These are phyloP conservation scores for Lentinula guzmanii DNA, from an alignment of 768 basidiomycete species.

Conservation along the genomic window DNA sequence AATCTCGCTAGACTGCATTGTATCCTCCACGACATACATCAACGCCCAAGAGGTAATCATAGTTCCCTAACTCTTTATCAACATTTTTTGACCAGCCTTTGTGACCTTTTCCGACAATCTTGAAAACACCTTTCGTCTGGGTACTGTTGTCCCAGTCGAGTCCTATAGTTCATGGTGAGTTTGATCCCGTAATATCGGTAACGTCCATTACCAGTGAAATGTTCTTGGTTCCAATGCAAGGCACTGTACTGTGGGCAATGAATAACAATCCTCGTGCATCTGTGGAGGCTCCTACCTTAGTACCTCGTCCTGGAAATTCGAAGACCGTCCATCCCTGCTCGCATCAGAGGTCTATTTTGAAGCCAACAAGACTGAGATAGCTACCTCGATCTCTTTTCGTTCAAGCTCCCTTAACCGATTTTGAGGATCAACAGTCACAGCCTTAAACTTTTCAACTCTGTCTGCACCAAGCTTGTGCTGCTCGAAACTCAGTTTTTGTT, in stretches of 20 bases:
- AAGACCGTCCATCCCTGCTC: conserved; percentile 91
- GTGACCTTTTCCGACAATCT: conserved; percentile 58
- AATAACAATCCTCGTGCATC: background rate
- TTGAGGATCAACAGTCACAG: conserved; percentile 61
- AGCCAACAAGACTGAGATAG: conserved; percentile 7
- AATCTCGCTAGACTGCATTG: background rate
- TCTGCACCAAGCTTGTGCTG: conserved; percentile 88
- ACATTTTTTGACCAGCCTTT: conserved; percentile 82
- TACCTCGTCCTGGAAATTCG: conserved; percentile 71
- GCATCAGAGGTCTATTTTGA: background rate
- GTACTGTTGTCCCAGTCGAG: conserved; percentile 80
- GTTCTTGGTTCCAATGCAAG: conserved; percentile 68
- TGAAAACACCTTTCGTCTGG: conserved; percentile 59
- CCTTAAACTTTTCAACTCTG: conserved; percentile 59
- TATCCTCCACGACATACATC: conserved; percentile 39
- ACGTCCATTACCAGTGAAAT: conserved; percentile 60
- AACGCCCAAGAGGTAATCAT: conserved; percentile 74
- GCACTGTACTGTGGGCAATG: conserved; percentile 51
- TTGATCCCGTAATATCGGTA: background rate
- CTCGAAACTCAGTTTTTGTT: conserved; percentile 5
- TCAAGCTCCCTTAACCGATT: conserved; percentile 63
- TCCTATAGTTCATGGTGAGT: conserved; percentile 33
- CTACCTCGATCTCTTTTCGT: conserved; percentile 61
- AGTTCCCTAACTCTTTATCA: conserved; percentile 81
- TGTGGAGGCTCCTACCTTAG: conserved; percentile 44